Evolutionary conservation across 805 yeast genomes (phyloP).

Genomic region (Kregervanrija delftensis): DNA sequence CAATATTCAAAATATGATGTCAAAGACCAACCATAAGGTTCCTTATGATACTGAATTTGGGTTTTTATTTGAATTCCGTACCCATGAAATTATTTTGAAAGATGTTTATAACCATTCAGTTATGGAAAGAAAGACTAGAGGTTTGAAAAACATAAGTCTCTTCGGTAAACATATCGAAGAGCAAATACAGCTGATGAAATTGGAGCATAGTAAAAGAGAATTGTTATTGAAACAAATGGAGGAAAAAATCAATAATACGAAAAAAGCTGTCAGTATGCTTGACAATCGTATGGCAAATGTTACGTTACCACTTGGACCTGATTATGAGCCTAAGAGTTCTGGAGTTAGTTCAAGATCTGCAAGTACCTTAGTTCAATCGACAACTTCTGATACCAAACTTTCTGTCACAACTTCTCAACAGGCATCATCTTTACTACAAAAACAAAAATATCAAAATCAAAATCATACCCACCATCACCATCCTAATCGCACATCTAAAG

Average conservation of each 20-base stretch:
- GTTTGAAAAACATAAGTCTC: slow-evolving; percentile 25
- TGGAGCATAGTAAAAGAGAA: slow-evolving; percentile 35
- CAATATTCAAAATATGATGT: slow-evolving; percentile 42
- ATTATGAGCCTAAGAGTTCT: no score
- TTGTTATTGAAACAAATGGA: slow-evolving; percentile 23
- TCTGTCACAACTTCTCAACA: no score
- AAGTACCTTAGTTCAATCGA: no score
- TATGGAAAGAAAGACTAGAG: slow-evolving; percentile 29
- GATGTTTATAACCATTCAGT: slow-evolving; percentile 24
- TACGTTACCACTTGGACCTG: no score
- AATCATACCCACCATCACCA: slow-evolving; percentile 1
- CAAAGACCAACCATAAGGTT: slow-evolving; percentile 21
- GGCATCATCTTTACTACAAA: no score
- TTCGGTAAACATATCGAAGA: slow-evolving; percentile 39
- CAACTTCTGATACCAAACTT: no score
- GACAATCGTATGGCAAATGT: no score
- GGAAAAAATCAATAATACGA: slow-evolving; percentile 6
- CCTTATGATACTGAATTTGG: slow-evolving; percentile 38
- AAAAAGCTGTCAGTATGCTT: no score
- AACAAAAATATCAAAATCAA: no score
- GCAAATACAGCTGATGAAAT: slow-evolving; percentile 44
- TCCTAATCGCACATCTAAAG: not conserved
- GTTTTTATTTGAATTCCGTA: slow-evolving; percentile 43
- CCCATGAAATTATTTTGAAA: slow-evolving; percentile 35
- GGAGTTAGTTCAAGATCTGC: no score